These are phyloP conservation scores for Podosphaera fusca DNA, from an alignment of 2,329 filamentous ascomycete genomes.

Conservation along the genomic window DNA sequence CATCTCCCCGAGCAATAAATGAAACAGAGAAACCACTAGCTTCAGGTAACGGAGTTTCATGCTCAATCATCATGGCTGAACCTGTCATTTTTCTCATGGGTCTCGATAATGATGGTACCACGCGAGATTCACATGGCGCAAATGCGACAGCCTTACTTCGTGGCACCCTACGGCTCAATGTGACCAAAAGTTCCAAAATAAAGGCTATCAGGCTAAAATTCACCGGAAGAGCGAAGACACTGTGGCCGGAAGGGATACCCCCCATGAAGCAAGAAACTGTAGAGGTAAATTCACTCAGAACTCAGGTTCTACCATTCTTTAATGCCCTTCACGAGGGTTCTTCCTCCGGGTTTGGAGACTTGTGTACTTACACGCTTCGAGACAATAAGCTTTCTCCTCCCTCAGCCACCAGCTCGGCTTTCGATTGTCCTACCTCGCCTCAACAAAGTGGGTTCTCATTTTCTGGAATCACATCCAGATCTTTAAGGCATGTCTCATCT, in stretches of 20 bases:
- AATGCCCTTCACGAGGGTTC: slow-evolving; percentile 45
- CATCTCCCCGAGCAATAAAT: neutral
- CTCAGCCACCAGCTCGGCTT: slow-evolving; percentile 10
- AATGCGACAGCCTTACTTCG: slow-evolving; percentile 52
- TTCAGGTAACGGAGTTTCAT: slow-evolving; percentile 49
- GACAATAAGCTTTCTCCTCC: slow-evolving; percentile 12
- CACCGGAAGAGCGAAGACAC: slow-evolving; percentile 62
- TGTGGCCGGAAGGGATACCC: slow-evolving; percentile 91
- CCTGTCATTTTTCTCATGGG: slow-evolving; percentile 61
- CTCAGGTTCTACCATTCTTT: slow-evolving; percentile 81
- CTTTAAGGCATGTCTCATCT: slow-evolving; percentile 11
- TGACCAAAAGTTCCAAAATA: slow-evolving; percentile 79
- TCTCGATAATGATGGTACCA: slow-evolving; percentile 33
- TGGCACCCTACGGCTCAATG: slow-evolving; percentile 57
- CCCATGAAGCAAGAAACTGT: slow-evolving; percentile 63
- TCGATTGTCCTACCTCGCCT: neutral
- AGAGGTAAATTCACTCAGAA: slow-evolving; percentile 68
- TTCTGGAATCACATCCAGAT: slow-evolving; percentile 9
- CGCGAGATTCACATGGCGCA: slow-evolving; percentile 7
- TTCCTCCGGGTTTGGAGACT: slow-evolving; percentile 35
- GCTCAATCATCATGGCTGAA: slow-evolving; percentile 54
- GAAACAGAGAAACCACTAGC: slow-evolving; percentile 45
- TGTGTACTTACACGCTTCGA: slow-evolving; percentile 29
- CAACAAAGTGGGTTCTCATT: slow-evolving; percentile 8
- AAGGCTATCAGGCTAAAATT: slow-evolving; percentile 79